Base-by-base conservation (phyloP, 805 yeast genomes). In the Pichia californica region DNA sequence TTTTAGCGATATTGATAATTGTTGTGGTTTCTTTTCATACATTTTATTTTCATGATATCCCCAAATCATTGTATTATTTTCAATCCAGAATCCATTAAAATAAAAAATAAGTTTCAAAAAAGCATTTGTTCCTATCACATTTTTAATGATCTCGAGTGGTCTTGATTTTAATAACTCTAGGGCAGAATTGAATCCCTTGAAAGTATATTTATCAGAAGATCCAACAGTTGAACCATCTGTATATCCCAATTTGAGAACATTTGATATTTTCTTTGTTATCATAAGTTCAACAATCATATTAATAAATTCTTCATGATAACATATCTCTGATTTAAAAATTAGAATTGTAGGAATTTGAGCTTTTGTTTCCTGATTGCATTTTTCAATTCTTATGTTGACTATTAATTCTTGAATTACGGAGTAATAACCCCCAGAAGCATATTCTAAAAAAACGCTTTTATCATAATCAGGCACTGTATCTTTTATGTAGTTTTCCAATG, bases 181-280 rank as follows among this genome's bases (percentile, higher is more conserved):
- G 20, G 61, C 59, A n/a, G 69, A 59, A 47, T 70, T 75, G 19
- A 27, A 40, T 20, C 52, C 52, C 21, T 40, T 42, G 5, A 45
- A 36, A 6, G 36, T 27, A 15, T 37, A 41, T 11, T 27, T 16
- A 7, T 58, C 51, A 0, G 64, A 54, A 8, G 62, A 46, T 7
- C 53, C 47, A 7, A 38, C 26, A 5, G 47, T 53, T 2, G 51
- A 46, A 1, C 69, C 70, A 36, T 66, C 58, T 4, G 36, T 51
- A 47, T 73, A 75, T 0, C 83, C 84, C 36, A 54, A 52, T 0
- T 63, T 48, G 5, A 80, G 40, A 0, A 64, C 63, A 53, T 76
- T 76, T 3, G 56, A 45, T 3, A 56, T 51, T 18, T 61, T 59
- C 10, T 56, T 50, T 2, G 49, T 44, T 1, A 64, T 36, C 30